phyloP scores from a whole-genome alignment of 805 yeast genomes.

The Myxozyma sirexii region DNA sequence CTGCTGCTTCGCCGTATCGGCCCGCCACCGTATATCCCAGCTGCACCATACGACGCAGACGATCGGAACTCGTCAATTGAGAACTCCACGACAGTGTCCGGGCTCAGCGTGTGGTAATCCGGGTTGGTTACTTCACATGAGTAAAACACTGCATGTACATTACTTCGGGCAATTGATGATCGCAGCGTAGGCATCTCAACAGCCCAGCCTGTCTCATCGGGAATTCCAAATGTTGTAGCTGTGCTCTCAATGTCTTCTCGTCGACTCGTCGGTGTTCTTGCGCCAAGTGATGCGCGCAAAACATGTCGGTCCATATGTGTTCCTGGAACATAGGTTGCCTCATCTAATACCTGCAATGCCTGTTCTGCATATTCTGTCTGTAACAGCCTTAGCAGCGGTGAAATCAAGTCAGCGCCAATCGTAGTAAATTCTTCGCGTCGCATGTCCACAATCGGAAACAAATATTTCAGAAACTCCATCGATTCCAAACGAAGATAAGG shows the following conservation, averaged over 20 bases:
- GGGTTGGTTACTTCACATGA: slow-evolving; percentile 61
- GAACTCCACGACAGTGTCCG: slow-evolving; percentile 37
- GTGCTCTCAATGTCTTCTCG: slow-evolving; percentile 82
- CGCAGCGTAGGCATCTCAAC: slow-evolving; percentile 93
- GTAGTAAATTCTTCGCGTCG: slow-evolving; percentile 78
- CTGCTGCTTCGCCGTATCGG: background rate
- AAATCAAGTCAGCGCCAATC: slow-evolving; percentile 91
- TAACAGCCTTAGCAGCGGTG: slow-evolving; percentile 78
- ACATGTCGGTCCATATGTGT: slow-evolving; percentile 90
- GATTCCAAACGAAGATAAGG: slow-evolving; percentile 82
- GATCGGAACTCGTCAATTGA: slow-evolving; percentile 44
- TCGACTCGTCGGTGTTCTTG: slow-evolving; percentile 53
- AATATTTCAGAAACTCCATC: slow-evolving; percentile 68
- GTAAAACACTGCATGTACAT: slow-evolving; percentile 92
- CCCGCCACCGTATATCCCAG: no score
- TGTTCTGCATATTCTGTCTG: slow-evolving; percentile 85
- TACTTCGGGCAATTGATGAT: slow-evolving; percentile 84
- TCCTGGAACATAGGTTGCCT: slow-evolving; percentile 81
- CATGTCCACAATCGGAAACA: slow-evolving; percentile 78
- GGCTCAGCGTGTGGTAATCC: slow-evolving; percentile 34
- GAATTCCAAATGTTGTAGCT: slow-evolving; percentile 90
- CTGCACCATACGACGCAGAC: no score
- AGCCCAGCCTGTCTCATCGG: slow-evolving; percentile 96
- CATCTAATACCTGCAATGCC: slow-evolving; percentile 88
- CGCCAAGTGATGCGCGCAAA: slow-evolving; percentile 87